Evolutionary conservation across 1,139 yeast species (phyloP), one percentile per base, ranked within the genome.

Genomic region (Taphrina populina): DNA sequence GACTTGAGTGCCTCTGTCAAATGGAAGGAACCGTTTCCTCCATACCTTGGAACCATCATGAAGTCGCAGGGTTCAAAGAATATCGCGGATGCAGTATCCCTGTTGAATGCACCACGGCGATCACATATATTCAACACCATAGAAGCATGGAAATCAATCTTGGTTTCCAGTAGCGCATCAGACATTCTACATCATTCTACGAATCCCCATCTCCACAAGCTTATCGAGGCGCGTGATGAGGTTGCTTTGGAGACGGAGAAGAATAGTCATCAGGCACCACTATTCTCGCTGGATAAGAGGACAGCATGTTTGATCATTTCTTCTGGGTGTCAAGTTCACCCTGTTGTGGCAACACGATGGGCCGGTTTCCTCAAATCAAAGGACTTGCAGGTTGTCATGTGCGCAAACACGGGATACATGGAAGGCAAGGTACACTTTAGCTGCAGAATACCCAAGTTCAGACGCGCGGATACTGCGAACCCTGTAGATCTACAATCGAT

Each of bases 381-480:
- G 33, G 56, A 43, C 15, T 13, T 41, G 19, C 29, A 32, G 33
- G 43, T 52, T 20, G 37, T 52, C 33, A 41, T 41, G 49, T 41
- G 49, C 13, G 56, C 56, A 15, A 52, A 52, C 15, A 52, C 37
- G 24, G 56, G 56, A 17, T 52, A 41, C 41, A 52, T 52, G 49
- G 35, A 32, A 21, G 49, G 44, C 21, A 41, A 34, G 15, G 56
- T 52, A 4, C 49, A 52, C 43, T 52, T 52, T 17, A 40, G 49
- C 20, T 52, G 56, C 13, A 49, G 56, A 8, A 34, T 43, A 17
- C 49, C 56, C 7, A 43, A 34, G 27, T 36, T 33, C 36, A 33
- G 49, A 3, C 10, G 49, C 11, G 45, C 17, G 6, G 56, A 52
- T 21, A 43, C 56, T 7, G 49, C 35, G 17, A 34, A 43, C 13